A percentile compares a stretch with the other conserved stretches of the same genome.
Evolutionary conservation across 805 yeast genomes (phyloP).

Genomic region (Barnettozyma sp.): DNA sequence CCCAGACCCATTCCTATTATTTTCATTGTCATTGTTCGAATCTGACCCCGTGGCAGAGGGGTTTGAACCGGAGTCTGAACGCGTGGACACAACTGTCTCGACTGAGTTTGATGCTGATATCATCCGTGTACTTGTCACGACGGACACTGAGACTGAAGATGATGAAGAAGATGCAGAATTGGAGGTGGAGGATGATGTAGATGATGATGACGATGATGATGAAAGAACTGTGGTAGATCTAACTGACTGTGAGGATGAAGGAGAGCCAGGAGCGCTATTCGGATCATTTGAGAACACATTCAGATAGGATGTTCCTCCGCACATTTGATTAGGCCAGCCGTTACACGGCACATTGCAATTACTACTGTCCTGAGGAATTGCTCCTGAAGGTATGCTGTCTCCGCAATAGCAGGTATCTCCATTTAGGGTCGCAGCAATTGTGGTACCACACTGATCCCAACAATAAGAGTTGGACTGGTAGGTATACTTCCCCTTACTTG

Average conservation of each 20-base stretch:
- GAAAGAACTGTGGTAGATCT: slow-evolving; percentile 12
- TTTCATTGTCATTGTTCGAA: slow-evolving; percentile 10
- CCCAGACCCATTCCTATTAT: slow-evolving; percentile 13
- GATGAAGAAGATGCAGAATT: slow-evolving; percentile 8
- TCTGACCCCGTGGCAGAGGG: slow-evolving; percentile 9
- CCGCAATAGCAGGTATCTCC: slow-evolving; percentile 70
- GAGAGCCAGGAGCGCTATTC: slow-evolving; percentile 18
- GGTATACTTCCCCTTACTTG: slow-evolving; percentile 39
- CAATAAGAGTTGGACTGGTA: slow-evolving; percentile 61
- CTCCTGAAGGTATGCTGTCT: slow-evolving; percentile 32
- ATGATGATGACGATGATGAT: slow-evolving; percentile 1
- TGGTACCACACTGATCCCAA: slow-evolving; percentile 40
- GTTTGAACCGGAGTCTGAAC: slow-evolving; percentile 6
- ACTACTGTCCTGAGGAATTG: slow-evolving; percentile 22
- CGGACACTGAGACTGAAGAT: slow-evolving; percentile 1
- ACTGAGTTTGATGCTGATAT: slow-evolving; percentile 15
- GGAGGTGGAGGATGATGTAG: slow-evolving; percentile 13
- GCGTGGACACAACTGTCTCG: slow-evolving; percentile 13
- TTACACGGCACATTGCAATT: slow-evolving; percentile 43
- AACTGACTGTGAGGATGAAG: slow-evolving; percentile 3
- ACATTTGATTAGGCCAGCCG: slow-evolving; percentile 55
- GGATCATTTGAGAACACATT: slow-evolving; percentile 37
- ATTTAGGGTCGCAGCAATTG: slow-evolving; percentile 43
- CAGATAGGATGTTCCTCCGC: slow-evolving; percentile 54
- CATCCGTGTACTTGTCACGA: slow-evolving; percentile 18